A percentile compares a stretch with the other conserved stretches of the same genome.
Evolutionary conservation across 2,329 filamentous ascomycete species (phyloP).

Genomic region (Aspergillus novoparasiticus): DNA sequence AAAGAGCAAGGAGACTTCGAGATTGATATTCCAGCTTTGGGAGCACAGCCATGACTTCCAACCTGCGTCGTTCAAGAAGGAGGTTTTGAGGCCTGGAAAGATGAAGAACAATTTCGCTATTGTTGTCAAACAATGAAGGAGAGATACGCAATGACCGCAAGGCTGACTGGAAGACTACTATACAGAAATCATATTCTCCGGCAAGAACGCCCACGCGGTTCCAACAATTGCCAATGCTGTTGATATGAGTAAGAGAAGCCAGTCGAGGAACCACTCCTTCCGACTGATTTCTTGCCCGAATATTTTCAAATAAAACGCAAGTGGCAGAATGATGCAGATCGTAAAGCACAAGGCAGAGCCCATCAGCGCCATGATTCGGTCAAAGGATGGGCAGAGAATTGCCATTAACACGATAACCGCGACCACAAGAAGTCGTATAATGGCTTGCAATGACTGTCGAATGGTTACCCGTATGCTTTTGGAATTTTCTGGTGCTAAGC

Average conservation of each 20-base stretch:
- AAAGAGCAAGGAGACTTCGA: slow-evolving; percentile 73
- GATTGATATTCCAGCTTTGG: slow-evolving; percentile 92
- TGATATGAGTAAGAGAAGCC: slow-evolving; percentile 69
- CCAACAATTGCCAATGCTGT: slow-evolving; percentile 71
- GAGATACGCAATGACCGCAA: not conserved
- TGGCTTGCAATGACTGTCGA: slow-evolving; percentile 61
- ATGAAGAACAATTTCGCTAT: slow-evolving; percentile 91
- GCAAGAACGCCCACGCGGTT: slow-evolving; percentile 85
- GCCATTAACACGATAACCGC: slow-evolving; percentile 76
- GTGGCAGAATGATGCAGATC: slow-evolving; percentile 88
- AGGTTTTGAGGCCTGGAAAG: slow-evolving; percentile 72
- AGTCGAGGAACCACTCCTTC: slow-evolving; percentile 67
- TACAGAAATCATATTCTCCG: slow-evolving; percentile 70
- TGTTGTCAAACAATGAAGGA: slow-evolving; percentile 52
- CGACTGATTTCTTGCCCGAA: slow-evolving; percentile 72
- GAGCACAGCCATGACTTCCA: slow-evolving; percentile 46
- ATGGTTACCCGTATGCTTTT: slow-evolving; percentile 45
- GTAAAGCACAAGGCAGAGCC: slow-evolving; percentile 89
- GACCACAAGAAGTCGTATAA: slow-evolving; percentile 67
- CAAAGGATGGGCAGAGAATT: slow-evolving; percentile 74
- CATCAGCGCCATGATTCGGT: slow-evolving; percentile 88
- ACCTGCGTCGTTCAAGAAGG: slow-evolving; percentile 63
- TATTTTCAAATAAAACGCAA: slow-evolving; percentile 87
- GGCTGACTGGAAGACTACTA: slow-evolving; percentile 15
- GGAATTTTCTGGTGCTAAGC: slow-evolving; percentile 27